Evolutionary conservation across 345 rosid genomes (phyloP).

Genomic region (Lagerstroemia speciosa): DNA sequence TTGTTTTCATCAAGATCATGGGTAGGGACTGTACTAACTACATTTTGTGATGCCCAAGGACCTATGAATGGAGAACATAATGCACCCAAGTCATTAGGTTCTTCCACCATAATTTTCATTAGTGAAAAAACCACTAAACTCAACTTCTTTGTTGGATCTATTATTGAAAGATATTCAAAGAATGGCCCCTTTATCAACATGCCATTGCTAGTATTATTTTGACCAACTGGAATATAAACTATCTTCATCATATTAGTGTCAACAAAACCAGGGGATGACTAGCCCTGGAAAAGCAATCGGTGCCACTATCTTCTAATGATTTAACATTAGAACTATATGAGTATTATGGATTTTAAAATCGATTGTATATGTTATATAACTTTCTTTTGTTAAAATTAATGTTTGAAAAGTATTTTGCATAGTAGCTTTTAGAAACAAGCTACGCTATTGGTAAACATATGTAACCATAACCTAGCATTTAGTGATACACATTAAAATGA

Average conservation of each 20-base stretch:
- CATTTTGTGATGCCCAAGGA: slow-evolving; percentile 55
- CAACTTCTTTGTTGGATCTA: slow-evolving; percentile 50
- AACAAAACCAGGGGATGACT: slow-evolving; percentile 95
- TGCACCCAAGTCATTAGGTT: slow-evolving; percentile 33
- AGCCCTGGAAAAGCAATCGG: slow-evolving; percentile 72
- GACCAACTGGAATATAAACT: slow-evolving; percentile 55
- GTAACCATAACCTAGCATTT: too few relatives aligned
- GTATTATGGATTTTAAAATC: too few relatives aligned
- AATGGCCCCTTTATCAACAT: slow-evolving; percentile 64
- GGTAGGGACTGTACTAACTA: slow-evolving; percentile 44
- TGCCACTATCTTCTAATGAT: slow-evolving; percentile 56
- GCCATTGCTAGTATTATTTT: slow-evolving; percentile 54
- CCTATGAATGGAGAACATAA: slow-evolving; percentile 47
- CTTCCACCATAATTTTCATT: slow-evolving; percentile 59
- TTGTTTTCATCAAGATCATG: slow-evolving; percentile 72
- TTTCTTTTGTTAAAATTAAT: too few relatives aligned
- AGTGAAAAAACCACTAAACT: slow-evolving; percentile 48
- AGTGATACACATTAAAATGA: too few relatives aligned
- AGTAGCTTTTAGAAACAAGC: too few relatives aligned
- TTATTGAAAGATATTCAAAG: slow-evolving; percentile 63
- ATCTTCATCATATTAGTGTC: slow-evolving; percentile 74
- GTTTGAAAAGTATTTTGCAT: too few relatives aligned
- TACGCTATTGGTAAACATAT: too few relatives aligned
- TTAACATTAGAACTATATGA: too few relatives aligned
- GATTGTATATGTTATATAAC: too few relatives aligned